Base-by-base conservation (phyloP, 2,329 filamentous ascomycete species). In the Endothia cerciana region DNA sequence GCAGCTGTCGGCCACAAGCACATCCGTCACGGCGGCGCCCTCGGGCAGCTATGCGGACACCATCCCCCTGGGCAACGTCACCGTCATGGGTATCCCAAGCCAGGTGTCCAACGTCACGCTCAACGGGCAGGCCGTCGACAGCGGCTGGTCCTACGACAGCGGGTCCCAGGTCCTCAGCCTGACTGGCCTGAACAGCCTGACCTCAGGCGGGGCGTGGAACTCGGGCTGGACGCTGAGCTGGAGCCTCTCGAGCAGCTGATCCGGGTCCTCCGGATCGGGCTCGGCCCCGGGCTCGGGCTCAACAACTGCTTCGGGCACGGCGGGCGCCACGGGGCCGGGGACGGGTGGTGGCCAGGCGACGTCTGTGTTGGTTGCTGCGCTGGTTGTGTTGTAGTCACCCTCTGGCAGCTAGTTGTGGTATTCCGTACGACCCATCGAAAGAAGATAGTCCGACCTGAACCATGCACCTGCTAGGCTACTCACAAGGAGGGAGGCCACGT, bases 21-120 rank as follows among this genome's bases (percentile, higher is more conserved):
- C 78, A 0, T 77, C 78, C 5, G 73, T 91, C 4, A 79, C 78
- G 45, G 85, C 82, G 0, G 76, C 73, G 4, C 79, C 83, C 0
- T 69, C 75, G 1, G 89, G 89, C 0, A 74, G 72, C 2, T 91
- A 82, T 74, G 74, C 77, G 11, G 88, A 90, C 68, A 76, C 72
- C 0, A 89, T 88, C 70, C 75, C 82, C 0, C 78, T 92, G 17
- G 85, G 82, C 0, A 89, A 88, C 67, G 80, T 91, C 45, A 91
- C 87, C 0, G 74, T 92, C 55, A 69, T 91, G 68, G 89, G 89
- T 28, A 79, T 90, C 0, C 67, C 74, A 3, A 64, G 68, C 6
- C 70, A 74, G 70, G 71, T 81, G 41, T 73, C 70, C 0, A 75
- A 72, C n/a, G 84, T 91, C 1, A 77, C 75, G 28, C 74, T 90